Percentiles rank a stretch among this genome's conserved stretches.
Evolutionary conservation across 1,284 basidiomycete genomes (phyloP).

Genomic region (Tilletia caries): DNA sequence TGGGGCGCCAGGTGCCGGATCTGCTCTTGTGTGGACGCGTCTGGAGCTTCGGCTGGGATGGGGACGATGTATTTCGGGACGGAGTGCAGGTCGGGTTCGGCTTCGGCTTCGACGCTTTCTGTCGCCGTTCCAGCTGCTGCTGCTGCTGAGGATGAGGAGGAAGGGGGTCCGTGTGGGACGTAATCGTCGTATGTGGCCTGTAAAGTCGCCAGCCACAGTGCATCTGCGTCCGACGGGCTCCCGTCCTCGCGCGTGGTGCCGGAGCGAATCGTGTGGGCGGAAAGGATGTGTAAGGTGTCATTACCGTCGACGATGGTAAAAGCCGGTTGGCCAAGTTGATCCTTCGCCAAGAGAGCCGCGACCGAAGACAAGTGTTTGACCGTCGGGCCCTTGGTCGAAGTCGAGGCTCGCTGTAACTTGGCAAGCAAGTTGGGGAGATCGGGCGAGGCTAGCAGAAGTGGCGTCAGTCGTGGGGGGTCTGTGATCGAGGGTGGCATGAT

Average conservation of each 20-base stretch:
- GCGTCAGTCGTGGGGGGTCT: constrained; percentile 9
- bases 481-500: neutral
- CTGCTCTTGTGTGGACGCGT: neutral
- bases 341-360: neutral
- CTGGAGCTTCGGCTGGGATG: constrained; percentile 4
- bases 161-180: constrained; percentile 12
- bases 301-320: constrained; percentile 49
- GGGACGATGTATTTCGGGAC: constrained; percentile 44
- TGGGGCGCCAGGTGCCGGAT: constrained; percentile 17
- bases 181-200: constrained; percentile 30
- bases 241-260: neutral
- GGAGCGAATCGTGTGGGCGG: constrained; percentile 32
- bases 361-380: neutral
- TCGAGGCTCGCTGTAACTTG: too few species aligned
- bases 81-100: constrained; percentile 38
- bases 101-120: too few species aligned
- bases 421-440: too few species aligned
- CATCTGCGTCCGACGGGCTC: neutral
- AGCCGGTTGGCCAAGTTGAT: neutral
- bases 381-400: neutral
- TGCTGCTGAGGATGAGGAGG: constrained; percentile 18
- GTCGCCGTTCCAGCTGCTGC: neutral
- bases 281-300: constrained; percentile 68
- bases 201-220: constrained; percentile 20
- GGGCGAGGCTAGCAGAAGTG: neutral